Conservation (phyloP, 352 stramenopile genomes). For the Pythium brassicae region DNA sequence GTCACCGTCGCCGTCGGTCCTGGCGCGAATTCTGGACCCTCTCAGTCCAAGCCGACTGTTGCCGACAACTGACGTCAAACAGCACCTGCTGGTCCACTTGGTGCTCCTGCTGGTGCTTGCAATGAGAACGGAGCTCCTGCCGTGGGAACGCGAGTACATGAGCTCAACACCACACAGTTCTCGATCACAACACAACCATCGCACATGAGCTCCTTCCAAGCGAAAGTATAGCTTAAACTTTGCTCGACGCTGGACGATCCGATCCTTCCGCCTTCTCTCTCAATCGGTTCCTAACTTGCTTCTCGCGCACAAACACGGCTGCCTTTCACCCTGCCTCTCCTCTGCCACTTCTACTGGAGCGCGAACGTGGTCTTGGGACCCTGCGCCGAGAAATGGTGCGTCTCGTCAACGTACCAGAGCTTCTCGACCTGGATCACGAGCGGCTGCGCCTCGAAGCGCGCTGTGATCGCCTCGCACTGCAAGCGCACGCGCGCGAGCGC, state of each 20-base stretch:
- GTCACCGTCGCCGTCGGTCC: no score
- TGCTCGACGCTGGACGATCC: no score
- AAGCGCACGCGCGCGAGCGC: constrained; percentile 28
- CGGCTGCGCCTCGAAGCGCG: constrained; percentile 23
- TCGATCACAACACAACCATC: no score
- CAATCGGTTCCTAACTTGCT: not conserved
- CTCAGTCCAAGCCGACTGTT: no score
- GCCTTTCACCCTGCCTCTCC: no score
- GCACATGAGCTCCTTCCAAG: no score
- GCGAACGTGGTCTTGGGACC: constrained; percentile 41
- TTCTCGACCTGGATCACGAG: constrained; percentile 34
- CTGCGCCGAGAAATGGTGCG: constrained; percentile 52
- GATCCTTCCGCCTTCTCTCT: no score
- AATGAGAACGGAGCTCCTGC: not conserved
- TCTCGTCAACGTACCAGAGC: constrained; percentile 73
- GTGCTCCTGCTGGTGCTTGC: not conserved
- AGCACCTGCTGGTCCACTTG: no score
- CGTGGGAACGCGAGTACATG: not conserved
- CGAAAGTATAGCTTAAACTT: no score
- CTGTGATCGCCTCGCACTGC: constrained; percentile 55
- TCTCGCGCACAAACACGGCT: not conserved
- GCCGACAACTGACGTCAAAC: no score
- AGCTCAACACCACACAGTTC: no score
- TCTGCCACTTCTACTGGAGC: constrained; percentile 15
- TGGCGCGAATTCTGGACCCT: no score